Base-by-base conservation (phyloP, 1,139 yeast species). In the Maudiozyma humilis region DNA sequence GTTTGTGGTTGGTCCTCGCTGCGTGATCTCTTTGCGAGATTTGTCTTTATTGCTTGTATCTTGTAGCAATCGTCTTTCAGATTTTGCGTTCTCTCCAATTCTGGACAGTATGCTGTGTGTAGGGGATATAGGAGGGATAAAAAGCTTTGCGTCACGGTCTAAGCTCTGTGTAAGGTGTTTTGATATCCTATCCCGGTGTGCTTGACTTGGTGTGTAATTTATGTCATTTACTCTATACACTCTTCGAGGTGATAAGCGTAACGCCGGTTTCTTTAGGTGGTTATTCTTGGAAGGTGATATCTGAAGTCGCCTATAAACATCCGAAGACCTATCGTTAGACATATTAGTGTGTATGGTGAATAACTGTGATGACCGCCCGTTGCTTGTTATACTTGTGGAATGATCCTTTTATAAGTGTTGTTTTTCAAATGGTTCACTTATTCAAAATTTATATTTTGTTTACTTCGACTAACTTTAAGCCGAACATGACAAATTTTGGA, bases 241-340 rank as follows among this genome's bases (percentile, higher is more conserved):
- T 43, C 40, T 48, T 45, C 35, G 13, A 32, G 25, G 62, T 51
- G 62, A 57, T 4, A 55, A 32, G 41, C 61, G 48, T 39, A 44
- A 42, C 1, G 62, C 53, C 10, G 58, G 60, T 39, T 54, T 54
- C 32, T 50, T 50, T n/a, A 56, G 38, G 8, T 45, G 50, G 20
- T 43, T 44, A 10, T 42, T 49, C 43, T 49, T 51, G 12, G 50
- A 44, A 7, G 63, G 61, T 8, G 63, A 57, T 10, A 52, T 51
- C 29, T 53, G 51, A 29, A 56, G 44, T 30, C 60, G 47, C 40
- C 50, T 55, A 40, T 55, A 54, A 8, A 54, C 57, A 45, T 50
- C 39, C 12, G 43, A 29, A n/a, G 39, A 32, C n/a, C 16, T n/a
- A 17, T 19, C 6, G 14, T 37, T 15, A 6, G 40, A 37, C 40